Conservation (phyloP, 345 rosid species). For the Citrus hindsii region DNA sequence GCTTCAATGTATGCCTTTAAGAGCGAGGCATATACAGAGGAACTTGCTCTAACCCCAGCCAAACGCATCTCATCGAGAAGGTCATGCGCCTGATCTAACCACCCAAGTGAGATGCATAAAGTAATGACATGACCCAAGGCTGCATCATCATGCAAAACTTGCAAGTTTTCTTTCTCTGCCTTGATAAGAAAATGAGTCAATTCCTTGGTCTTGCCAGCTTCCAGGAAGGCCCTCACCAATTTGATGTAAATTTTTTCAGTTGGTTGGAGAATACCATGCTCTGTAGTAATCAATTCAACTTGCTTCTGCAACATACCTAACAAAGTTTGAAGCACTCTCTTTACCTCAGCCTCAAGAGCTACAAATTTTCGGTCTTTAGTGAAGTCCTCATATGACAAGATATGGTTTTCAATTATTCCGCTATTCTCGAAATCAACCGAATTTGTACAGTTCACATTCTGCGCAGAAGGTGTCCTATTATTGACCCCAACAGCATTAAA, state of each 20-base stretch:
- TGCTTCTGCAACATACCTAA: slow-evolving; percentile 22
- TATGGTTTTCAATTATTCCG: slow-evolving; percentile 14
- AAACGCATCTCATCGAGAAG: slow-evolving; percentile 88
- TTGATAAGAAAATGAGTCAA: slow-evolving; percentile 68
- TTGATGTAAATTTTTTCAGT: slow-evolving; percentile 64
- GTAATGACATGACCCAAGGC: slow-evolving; percentile 61
- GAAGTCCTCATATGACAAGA: slow-evolving; percentile 51
- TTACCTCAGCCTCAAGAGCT: slow-evolving; percentile 62
- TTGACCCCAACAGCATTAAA: slow-evolving; percentile 23
- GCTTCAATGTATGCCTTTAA: slow-evolving; percentile 73
- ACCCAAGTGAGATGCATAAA: slow-evolving; percentile 75
- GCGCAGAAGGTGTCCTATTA: slow-evolving; percentile 23
- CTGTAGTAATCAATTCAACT: slow-evolving; percentile 61
- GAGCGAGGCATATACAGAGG: slow-evolving; percentile 70
- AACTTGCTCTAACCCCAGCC: slow-evolving; percentile 63
- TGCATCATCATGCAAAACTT: slow-evolving; percentile 66
- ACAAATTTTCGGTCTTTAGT: slow-evolving; percentile 48
- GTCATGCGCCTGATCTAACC: slow-evolving; percentile 94
- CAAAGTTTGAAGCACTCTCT: slow-evolving; percentile 46
- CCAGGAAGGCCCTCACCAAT: slow-evolving; percentile 78
- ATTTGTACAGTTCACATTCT: slow-evolving; percentile 20
- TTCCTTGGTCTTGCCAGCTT: slow-evolving; percentile 66
- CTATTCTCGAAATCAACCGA: slow-evolving; percentile 8
- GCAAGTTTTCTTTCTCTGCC: slow-evolving; percentile 70
- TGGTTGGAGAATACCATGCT: slow-evolving; percentile 78